Evolutionary conservation across 2,329 filamentous ascomycete species (phyloP).

Genomic region (Penicillium verrucosum): DNA sequence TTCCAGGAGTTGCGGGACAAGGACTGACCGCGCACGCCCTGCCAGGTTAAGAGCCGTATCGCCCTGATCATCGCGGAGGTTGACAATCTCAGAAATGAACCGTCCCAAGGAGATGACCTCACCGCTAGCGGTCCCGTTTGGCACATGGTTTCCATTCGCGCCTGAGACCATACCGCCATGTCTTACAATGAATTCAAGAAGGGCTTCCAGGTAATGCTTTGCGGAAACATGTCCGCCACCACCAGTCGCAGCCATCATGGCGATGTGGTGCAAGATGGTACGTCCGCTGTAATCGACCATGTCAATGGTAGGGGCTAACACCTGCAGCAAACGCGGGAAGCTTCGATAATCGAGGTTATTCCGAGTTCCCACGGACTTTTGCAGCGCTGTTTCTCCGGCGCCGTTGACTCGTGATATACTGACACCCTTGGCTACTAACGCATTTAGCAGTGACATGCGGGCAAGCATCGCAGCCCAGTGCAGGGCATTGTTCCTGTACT

Average conservation of each 20-base stretch:
- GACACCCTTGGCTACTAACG: conserved; percentile 78
- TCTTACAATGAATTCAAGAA: conserved; percentile 90
- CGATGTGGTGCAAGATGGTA: conserved; percentile 93
- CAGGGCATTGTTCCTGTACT: conserved; percentile 78
- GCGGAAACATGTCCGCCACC: conserved; percentile 79
- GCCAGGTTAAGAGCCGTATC: conserved; percentile 95
- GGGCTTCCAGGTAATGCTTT: conserved; percentile 90
- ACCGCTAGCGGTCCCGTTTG: conserved; percentile 33
- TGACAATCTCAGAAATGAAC: conserved; percentile 97
- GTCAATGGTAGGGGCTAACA: conserved; percentile 85
- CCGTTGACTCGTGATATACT: conserved; percentile 85
- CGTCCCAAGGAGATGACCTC: conserved; percentile 81
- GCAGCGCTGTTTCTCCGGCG: conserved; percentile 85
- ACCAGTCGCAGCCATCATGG: conserved; percentile 91
- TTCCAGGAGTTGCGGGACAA: conserved; percentile 94
- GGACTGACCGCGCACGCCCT: conserved; percentile 89
- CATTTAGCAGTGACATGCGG: conserved; percentile 74
- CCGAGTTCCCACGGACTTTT: conserved; percentile 87
- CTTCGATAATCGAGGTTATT: conserved; percentile 90
- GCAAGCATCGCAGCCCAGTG: conserved; percentile 96
- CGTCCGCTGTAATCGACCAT: conserved; percentile 83
- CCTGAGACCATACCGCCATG: conserved; percentile 64
- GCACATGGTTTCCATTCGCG: conserved; percentile 29
- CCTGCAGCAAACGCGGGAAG: conserved; percentile 85
- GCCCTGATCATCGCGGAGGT: conserved; percentile 87